A percentile compares a stretch with the other conserved stretches of the same genome.
phyloP scores from a whole-genome alignment of 139 green algal species.

The Desmodesmus armatus region DNA sequence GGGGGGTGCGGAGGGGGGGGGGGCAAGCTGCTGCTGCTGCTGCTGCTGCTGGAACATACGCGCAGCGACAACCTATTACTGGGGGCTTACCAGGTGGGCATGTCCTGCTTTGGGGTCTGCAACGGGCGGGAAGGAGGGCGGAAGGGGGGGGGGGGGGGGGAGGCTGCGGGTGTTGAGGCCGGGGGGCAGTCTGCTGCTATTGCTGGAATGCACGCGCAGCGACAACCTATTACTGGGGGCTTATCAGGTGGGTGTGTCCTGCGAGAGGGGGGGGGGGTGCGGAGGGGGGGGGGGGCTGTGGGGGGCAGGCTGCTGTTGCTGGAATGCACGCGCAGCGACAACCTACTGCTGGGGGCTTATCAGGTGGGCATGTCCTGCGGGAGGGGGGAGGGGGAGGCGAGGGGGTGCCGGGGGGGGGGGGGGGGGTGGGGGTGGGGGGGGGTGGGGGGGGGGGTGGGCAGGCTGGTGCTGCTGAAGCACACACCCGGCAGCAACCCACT shows the following conservation, averaged over 20 bases:
- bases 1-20: too few relatives aligned
- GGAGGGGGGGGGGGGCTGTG: too few relatives aligned
- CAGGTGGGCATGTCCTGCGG: constrained; percentile 70
- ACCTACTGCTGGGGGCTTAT: constrained; percentile 65
- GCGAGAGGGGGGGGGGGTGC: too few relatives aligned
- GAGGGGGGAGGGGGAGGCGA: too few relatives aligned
- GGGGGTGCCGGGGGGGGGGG: too few relatives aligned
- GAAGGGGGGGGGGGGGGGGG: too few relatives aligned
- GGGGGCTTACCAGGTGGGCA: constrained; percentile 70
- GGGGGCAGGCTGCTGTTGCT: constrained; percentile 79
- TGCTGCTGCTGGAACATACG: constrained; percentile 79
- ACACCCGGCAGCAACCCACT: constrained; percentile 63
- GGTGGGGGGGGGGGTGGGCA: constrained; percentile 64
- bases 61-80: constrained; percentile 64
- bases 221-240: constrained; percentile 60
- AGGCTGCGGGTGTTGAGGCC: constrained; percentile 70
- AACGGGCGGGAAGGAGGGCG: too few relatives aligned
- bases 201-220: constrained; percentile 74
- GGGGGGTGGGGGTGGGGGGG: constrained; percentile 65
- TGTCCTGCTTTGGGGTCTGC: too few relatives aligned
- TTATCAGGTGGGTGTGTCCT: constrained; percentile 74
- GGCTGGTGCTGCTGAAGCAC: constrained; percentile 77
- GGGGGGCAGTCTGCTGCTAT: constrained; percentile 65
- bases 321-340: constrained; percentile 68
- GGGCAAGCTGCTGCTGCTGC: too few relatives aligned